phyloP scores from a whole-genome alignment of 1,284 basidiomycete genomes.

The Puccinia triticina region DNA sequence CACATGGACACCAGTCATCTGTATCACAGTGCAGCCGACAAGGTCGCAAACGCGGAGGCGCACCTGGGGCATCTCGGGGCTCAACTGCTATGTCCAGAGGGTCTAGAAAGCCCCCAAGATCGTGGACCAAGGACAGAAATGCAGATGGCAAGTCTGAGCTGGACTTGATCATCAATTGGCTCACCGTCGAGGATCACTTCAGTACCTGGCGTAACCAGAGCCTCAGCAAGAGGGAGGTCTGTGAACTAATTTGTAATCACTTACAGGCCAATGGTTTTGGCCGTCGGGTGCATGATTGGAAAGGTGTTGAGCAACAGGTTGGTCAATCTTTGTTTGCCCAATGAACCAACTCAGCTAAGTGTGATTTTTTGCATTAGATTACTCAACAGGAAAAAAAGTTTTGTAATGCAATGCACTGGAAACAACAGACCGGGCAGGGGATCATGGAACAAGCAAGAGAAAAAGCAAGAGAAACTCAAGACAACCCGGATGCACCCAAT shows the following conservation, averaged over 20 bases:
- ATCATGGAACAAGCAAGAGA: background rate
- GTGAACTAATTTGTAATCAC: background rate
- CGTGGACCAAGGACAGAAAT: background rate
- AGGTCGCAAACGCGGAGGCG: background rate
- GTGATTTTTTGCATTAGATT: background rate
- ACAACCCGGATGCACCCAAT: background rate
- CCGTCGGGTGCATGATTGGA: background rate
- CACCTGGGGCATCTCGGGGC: background rate
- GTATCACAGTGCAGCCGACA: background rate
- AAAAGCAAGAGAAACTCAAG: background rate
- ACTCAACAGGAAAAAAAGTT: background rate
- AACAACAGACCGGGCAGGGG: background rate
- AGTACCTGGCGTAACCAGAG: background rate
- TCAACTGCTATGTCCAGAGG: too few species aligned
- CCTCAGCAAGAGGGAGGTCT: background rate
- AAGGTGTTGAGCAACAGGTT: constrained; percentile 8
- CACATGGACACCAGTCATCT: background rate
- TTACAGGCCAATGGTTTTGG: background rate
- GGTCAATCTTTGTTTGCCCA: background rate
- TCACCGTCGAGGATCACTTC: background rate
- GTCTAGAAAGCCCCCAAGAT: background rate
- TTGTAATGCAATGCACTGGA: background rate
- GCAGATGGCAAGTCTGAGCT: background rate
- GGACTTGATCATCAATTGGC: background rate
- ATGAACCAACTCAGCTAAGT: background rate